Evolutionary conservation across 768 basidiomycete genomes (phyloP), one percentile per base, ranked within the genome.

Genomic region (Mrakia gelida): DNA sequence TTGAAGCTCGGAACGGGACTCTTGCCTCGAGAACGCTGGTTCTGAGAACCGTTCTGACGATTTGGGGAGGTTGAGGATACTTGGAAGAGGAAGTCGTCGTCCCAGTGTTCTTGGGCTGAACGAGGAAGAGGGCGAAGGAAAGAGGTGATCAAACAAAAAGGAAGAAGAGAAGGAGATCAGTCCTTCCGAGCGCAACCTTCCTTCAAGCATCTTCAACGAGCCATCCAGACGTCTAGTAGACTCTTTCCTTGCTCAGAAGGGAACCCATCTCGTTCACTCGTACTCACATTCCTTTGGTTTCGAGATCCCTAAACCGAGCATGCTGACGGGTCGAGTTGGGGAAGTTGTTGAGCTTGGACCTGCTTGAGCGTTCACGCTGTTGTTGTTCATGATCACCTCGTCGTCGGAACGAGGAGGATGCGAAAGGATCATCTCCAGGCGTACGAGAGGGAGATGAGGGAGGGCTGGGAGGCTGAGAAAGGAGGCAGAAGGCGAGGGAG

Each of bases 1-100:
- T 70, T 70, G 38, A 70, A 70, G 67, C 67, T 70, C 67, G 67
- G 67, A 16, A 70, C 67, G 38, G 67, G 67, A n/a, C 67, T 70
- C 67, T 70, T 70, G 18, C 67, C 67, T 41, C 67, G 16, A 15
- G 65, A 21, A 18, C 67, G 67, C 6, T 23, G 38, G 41, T 34
- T 45, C 1, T n/a, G 13, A 13, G 67, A 70, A 23, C 67, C 67
- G 26, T 70, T 38, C 7, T 43, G 15, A 11, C 41, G 67, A 41
- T 23, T 70, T 21, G 67, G 67, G 3, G 67, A 70, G 5, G 67
- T 70, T 8, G 67, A 70, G 5, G 67, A 70, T 4, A 70, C 67
- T 13, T 70, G 67, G 67, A 70, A 70, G 34, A 70, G 67, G 23
- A 70, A 70, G 38, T 70, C 67, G 23, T 70, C 67, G 67, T 70